Base-by-base conservation (phyloP, 148 eudicot species). In the Rheum nobile region DNA sequence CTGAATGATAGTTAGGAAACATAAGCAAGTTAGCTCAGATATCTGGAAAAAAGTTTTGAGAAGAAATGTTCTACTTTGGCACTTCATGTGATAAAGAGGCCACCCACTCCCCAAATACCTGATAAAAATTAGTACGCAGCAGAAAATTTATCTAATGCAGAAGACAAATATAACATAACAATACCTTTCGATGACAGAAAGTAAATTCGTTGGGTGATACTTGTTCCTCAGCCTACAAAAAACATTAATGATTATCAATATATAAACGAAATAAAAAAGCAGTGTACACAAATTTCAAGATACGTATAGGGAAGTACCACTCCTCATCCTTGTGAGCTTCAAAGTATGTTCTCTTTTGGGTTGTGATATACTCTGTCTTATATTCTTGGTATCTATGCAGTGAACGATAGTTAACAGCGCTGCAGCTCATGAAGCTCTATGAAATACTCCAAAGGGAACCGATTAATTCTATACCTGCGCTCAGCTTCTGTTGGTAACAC, bases 261-360 rank as follows among this genome's bases (percentile, higher is more conserved):
- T 29, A n/a, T 32, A 77, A 14, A 68, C 31, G 21, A 37, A 17
- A 24, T 22, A 32, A 2, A 57, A 13, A 72, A 46, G 26, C 21
- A 6, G 22, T 21, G 2, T n/a, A 54, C 26, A n/a, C 0, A 39
- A 47, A 22, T 65, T 35, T 16, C 14, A 74, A 67, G 65, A 50
- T 55, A 59, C 6, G 31, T 35, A 72, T 17, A 17, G 29, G 17
- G 10, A 71, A 38, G 29, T 89, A 96, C 99, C 99, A 92, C 75
- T 92, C 97, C 85, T 96, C 97, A 71, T 88, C 90, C 81, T 92
- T 96, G 78, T 96, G 99, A 75, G 95, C 92, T 77, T 92, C 89
- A 81, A 96, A 96, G 83, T 87, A 96, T 67, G 96, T 79, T 71
- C 88, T 87, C 71, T 96, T 96, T 84, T 90, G 97, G 35, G 99